A percentile compares a stretch with the other conserved stretches of the same genome.
These are phyloP conservation scores for Filobasidium uniguttulatum DNA, from an alignment of 1,284 basidiomycete species.

Conservation along the genomic window DNA sequence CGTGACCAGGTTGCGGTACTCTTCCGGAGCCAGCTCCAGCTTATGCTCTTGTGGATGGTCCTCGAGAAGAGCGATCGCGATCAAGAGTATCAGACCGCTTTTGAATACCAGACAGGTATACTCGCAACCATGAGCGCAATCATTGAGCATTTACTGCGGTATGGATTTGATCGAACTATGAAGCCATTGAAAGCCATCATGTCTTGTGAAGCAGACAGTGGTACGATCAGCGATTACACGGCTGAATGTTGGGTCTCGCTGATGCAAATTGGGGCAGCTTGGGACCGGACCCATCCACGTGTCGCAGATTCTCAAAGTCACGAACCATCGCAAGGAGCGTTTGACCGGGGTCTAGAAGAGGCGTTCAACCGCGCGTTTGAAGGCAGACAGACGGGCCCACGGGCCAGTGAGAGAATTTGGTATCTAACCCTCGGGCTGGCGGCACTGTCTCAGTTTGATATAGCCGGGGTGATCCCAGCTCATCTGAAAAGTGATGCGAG, in stretches of 20 bases:
- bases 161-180: constrained; percentile 46
- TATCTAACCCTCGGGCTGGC: constrained; percentile 55
- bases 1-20: background rate
- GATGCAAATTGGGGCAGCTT: constrained; percentile 43
- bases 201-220: constrained; percentile 29
- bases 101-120: background rate
- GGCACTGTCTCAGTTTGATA: constrained; percentile 64
- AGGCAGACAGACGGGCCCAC: constrained; percentile 32
- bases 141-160: constrained; percentile 40
- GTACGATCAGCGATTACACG: constrained; percentile 39
- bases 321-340: constrained; percentile 23
- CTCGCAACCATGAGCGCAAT: background rate
- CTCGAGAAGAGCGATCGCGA: background rate
- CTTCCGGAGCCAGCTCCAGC: background rate
- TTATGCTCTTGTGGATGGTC: background rate
- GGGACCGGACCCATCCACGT: too few species aligned
- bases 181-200: constrained; percentile 32
- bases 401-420: constrained; percentile 60
- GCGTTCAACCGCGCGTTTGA: constrained; percentile 26
- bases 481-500: constrained; percentile 43
- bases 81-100: background rate
- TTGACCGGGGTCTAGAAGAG: constrained; percentile 40
- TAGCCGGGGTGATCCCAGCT: constrained; percentile 42
- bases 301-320: too few species aligned
- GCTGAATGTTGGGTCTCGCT: constrained; percentile 65